Evolutionary conservation across 176 grass and related monocot species (phyloP), one percentile per base, ranked within the genome.

Genomic region (Echinochloa phyllopogon): DNA sequence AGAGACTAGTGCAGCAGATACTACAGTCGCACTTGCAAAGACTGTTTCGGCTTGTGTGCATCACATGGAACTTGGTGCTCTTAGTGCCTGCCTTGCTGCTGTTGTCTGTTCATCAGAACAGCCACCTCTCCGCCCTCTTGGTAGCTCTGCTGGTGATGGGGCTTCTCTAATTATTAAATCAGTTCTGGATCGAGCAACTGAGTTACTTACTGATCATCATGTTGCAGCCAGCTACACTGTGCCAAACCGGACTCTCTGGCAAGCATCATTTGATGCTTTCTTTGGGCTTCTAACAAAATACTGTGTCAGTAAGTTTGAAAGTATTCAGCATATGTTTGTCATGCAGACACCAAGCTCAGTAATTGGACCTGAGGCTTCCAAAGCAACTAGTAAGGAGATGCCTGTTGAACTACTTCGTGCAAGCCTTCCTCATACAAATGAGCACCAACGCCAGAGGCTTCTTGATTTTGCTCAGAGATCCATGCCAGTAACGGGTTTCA

Each of bases 231-330:
- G 83, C 50, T 96, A 87, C 79, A 91, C 70, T 37, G 65, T 94
- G 37, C 86, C 88, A 73, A 94, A 96, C 88, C 81, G 97, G 61
- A 86, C 97, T 77, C 92, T 96, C 20, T 99, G 97, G 97, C 97
- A 99, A 78, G 90, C 97, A 52, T 99, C 97, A 55, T 99, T 99
- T 81, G 94, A 96, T 84, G 94, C 92, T 83, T 99, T 99, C 88
- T 99, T 99, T 81, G 92, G 83, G 67, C 94, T 99, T 80, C 89
- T 99, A 29, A 92, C 94, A 41, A 94, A 99, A 64, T 99, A 96
- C 60, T 99, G 94, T 69, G 42, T 92, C 74, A 92, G 90, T 45
- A 99, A 99, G 89, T 96, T 92, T 76, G 94, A 96, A 72, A 99
- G 97, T 83, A 99, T 99, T 71, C 29, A 82, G 80, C 94, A 94